A percentile compares a stretch with the other conserved stretches of the same genome.
phyloP scores from a whole-genome alignment of 352 stramenopile species.

The Globisporangium solare region DNA sequence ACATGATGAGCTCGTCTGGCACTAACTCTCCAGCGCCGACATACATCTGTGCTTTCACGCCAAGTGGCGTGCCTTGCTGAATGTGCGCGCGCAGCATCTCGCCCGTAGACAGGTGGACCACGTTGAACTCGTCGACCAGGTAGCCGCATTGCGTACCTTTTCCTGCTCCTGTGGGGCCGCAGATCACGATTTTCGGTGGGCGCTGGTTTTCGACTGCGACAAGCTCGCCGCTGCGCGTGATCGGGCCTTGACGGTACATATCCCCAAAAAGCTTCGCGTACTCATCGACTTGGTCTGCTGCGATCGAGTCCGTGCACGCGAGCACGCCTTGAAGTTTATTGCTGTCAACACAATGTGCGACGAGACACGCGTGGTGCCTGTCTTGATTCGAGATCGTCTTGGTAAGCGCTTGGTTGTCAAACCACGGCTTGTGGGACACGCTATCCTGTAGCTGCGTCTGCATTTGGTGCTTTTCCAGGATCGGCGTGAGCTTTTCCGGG shows the following conservation, averaged over 20 bases:
- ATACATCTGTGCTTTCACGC: conserved; percentile 75
- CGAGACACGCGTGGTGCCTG: conserved; percentile 48
- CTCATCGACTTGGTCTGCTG: conserved; percentile 31
- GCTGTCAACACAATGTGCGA: conserved; percentile 33
- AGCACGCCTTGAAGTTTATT: conserved; percentile 32
- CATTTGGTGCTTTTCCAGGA: conserved; percentile 31
- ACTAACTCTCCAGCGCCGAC: conserved; percentile 88
- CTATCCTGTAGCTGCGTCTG: conserved; percentile 26
- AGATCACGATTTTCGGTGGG: conserved; percentile 78
- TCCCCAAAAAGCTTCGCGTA: conserved; percentile 62
- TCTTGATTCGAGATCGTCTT: conserved; percentile 40
- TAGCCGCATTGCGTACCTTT: conserved; percentile 94
- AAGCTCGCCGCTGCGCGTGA: conserved; percentile 8
- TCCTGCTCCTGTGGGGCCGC: conserved; percentile 90
- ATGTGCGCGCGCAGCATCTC: conserved; percentile 90
- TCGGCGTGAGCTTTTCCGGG: conserved; percentile 16
- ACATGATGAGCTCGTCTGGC: conserved; percentile 92
- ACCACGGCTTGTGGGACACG: conserved; percentile 38
- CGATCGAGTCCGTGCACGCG: conserved; percentile 45
- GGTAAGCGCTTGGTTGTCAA: conserved; percentile 21
- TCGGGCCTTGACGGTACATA: conserved; percentile 40
- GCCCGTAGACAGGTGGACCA: conserved; percentile 91
- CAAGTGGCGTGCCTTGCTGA: conserved; percentile 47
- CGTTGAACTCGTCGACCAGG: conserved; percentile 81
- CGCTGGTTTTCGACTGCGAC: background rate